A percentile compares a stretch with the other conserved stretches of the same genome.
phyloP scores from a whole-genome alignment of 2,329 filamentous ascomycete species.

The Aspergillus neotritici region DNA sequence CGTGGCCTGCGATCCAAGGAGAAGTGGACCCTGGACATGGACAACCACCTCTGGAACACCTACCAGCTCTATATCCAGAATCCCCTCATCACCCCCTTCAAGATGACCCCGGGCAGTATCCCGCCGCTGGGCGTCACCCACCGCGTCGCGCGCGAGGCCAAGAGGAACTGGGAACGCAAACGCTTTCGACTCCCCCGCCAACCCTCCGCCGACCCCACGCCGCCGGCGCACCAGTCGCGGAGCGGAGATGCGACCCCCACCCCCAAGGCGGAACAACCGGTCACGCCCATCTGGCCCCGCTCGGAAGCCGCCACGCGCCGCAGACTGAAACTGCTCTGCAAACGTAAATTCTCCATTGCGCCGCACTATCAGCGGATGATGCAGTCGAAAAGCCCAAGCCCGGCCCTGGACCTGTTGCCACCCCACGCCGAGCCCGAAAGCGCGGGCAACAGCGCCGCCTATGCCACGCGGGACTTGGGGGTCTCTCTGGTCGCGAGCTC shows the following conservation, averaged over 20 bases:
- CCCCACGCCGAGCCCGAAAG: conserved; percentile 23
- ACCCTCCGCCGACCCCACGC: neutral
- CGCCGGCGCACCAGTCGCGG: conserved; percentile 33
- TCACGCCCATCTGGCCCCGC: conserved; percentile 49
- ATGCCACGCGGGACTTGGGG: conserved; percentile 41
- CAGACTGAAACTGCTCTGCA: conserved; percentile 55
- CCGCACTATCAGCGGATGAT: conserved; percentile 61
- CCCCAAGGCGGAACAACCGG: conserved; percentile 20
- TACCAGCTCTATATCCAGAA: conserved; percentile 62
- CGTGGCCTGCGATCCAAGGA: conserved; percentile 20
- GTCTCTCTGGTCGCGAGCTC: conserved; percentile 40
- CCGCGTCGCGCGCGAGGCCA: conserved; percentile 57
- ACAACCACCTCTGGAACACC: conserved; percentile 61
- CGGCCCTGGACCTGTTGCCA: conserved; percentile 43
- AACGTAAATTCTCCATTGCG: conserved; percentile 56
- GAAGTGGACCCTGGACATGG: conserved; percentile 58
- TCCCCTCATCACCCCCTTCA: conserved; percentile 61
- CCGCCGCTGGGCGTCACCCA: conserved; percentile 61
- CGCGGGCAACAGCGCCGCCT: conserved; percentile 24
- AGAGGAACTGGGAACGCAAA: conserved; percentile 53
- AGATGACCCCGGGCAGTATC: conserved; percentile 58
- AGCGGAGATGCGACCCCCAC: conserved; percentile 47
- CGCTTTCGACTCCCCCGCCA: conserved; percentile 28
- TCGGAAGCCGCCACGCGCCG: conserved; percentile 55
- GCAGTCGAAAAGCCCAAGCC: conserved; percentile 56